A percentile compares a stretch with the other conserved stretches of the same genome.
Conservation (phyloP, 768 basidiomycete species). For the Rhodosporidiobolus sp. region DNA sequence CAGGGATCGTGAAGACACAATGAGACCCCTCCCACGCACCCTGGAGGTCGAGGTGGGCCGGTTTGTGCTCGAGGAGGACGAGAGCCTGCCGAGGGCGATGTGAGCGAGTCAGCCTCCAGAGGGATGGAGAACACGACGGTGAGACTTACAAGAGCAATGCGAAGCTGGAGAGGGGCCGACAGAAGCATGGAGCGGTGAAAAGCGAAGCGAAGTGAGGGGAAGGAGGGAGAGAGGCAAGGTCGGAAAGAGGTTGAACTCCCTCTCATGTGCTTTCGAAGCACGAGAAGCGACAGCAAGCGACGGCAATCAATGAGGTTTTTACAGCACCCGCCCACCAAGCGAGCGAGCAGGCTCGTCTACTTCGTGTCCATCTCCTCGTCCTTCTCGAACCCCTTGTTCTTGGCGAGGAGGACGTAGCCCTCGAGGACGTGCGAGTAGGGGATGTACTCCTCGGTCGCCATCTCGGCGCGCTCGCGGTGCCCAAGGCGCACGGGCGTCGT, state of each 20-base stretch:
- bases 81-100: background rate
- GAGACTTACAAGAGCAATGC: background rate
- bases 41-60: background rate
- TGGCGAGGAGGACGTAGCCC: conserved; percentile 56
- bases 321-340: background rate
- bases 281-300: background rate
- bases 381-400: conserved; percentile 51
- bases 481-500: conserved; percentile 92
- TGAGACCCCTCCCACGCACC: background rate
- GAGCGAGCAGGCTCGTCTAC: background rate
- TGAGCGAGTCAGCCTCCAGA: background rate
- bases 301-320: background rate
- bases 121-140: background rate
- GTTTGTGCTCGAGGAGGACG: conserved; percentile 1
- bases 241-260: background rate
- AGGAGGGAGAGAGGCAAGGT: background rate
- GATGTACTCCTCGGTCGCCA: conserved; percentile 95
- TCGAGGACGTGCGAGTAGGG: conserved; percentile 86
- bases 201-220: background rate
- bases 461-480: conserved; percentile 87
- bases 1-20: too few species aligned
- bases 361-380: conserved; percentile 25
- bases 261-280: background rate
- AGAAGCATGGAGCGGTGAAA: background rate
- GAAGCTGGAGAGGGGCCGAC: background rate